A percentile compares a stretch with the other conserved stretches of the same genome.
Conservation (phyloP, 179 eudicot species). For the Actinidia arguta region DNA sequence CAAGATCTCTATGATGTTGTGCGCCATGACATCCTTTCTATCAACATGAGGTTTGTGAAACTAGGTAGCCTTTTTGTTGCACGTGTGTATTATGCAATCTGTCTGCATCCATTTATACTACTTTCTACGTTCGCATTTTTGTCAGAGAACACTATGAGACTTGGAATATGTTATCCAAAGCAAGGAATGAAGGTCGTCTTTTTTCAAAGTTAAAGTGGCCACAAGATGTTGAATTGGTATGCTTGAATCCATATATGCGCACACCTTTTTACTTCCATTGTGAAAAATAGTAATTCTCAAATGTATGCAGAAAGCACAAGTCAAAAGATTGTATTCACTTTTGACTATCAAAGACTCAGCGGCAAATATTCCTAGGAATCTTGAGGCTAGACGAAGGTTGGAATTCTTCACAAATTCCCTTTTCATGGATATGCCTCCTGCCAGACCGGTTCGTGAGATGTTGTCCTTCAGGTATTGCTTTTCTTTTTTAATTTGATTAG, state of each 20-base stretch:
- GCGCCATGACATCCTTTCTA: constrained; percentile 70
- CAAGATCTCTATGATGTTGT: constrained; percentile 96
- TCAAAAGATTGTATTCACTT: constrained; percentile 81
- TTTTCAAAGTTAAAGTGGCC: constrained; percentile 95
- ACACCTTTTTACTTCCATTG: neutral
- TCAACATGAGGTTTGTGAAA: constrained; percentile 74
- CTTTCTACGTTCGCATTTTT: neutral
- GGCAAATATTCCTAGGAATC: constrained; percentile 80
- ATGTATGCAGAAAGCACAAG: constrained; percentile 70
- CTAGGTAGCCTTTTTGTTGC: constrained; percentile 15
- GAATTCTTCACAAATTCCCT: constrained; percentile 93
- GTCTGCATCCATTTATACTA: neutral
- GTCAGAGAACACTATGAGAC: constrained; percentile 74
- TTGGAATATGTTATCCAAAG: constrained; percentile 70
- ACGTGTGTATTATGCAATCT: constrained; percentile 2
- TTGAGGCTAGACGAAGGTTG: constrained; percentile 92
- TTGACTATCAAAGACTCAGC: constrained; percentile 94
- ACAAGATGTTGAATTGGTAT: constrained; percentile 80
- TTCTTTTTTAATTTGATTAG: neutral
- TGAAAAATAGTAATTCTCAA: constrained; percentile 18
- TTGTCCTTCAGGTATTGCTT: constrained; percentile 76
- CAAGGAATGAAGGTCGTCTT: constrained; percentile 86
- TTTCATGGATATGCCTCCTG: constrained; percentile 88
- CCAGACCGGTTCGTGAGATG: constrained; percentile 90
- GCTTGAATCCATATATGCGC: neutral